Base-by-base conservation (phyloP, 192 early-diverging fungal species). In the Kappamyces sp. region DNA sequence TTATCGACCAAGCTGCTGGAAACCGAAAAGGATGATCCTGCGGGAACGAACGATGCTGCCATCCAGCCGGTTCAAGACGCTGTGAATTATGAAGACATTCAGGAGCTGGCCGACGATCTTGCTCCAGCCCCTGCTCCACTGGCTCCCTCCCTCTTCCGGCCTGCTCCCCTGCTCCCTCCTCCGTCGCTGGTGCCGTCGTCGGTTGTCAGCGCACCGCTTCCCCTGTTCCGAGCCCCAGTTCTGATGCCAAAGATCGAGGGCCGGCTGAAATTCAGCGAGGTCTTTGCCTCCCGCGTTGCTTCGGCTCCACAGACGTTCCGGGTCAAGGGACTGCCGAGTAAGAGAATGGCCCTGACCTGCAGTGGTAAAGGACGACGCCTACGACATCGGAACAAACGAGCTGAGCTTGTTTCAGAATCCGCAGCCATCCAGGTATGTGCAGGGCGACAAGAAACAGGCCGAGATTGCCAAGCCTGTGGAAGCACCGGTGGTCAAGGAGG, bases 41-140 rank as follows among this genome's bases (percentile, higher is more conserved):
- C 77, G 1, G 64, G 65, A 3, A 54, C 33, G 1, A 48, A 66
- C 40, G 68, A 67, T 37, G 73, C 73, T 30, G 51, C 47, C 31
- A 76, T 83, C 34, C 68, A 77, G 45, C 86, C 84, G 32, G 71
- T 75, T 31, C 74, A 71, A 30, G 83, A 90, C 66, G 90, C 90
- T 1, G 69, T 91, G 1, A 90, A 94, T 66, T 94, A 78, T 63
- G 90, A 86, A 0, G 88, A 89, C 49, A 84, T 87, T 60, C 78
- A 90, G 58, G 91, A 94, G 51, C 62, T 86, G 12, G 85, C 83
- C 2, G 85, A 90, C 0, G 89, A 92, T 42, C 69, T 47, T 39
- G 75, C 66, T 68, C 71, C 53, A 67, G 65, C 35, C 33, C 46
- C 66, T 8, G 8, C 31, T 51, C 47, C 52, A 22, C 42, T 51